Base-by-base conservation (phyloP, 164 flowering plant species). In the Nymphaea colorata region DNA sequence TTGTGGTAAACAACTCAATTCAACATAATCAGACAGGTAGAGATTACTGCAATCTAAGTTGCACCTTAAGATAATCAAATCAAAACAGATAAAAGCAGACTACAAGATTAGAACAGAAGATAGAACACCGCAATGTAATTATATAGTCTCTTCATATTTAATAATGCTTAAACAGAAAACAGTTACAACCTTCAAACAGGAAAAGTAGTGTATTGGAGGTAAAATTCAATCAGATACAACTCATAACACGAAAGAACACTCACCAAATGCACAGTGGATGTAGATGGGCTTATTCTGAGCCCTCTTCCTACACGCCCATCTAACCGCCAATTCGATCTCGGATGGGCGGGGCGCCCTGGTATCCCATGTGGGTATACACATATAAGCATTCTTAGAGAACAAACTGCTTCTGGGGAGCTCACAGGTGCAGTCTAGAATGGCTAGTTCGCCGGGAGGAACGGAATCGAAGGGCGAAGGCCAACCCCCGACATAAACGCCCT, bases 201-300 rank as follows among this genome's bases (percentile, higher is more conserved):
- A 0, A 25, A 25, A 25, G 36, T 25, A 25, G 36, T 25, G 36
- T 47, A 12, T 47, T 12, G 7, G 12, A 47, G 55, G 11, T 47
- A 47, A 47, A 47, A 25, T 25, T 47, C 55, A 47, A 47, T 4
- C 55, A 47, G 11, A 47, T 47, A 6, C 11, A 47, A 47, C 12
- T 12, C 7, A 47, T 47, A 3, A 2, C 11, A 4, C 55, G 55
- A 41, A 60, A 67, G 66, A 42, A 53, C n/a, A 3, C 76, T 67
- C 84, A 88, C 96, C 96, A 79, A 82, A 89, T 6, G 98, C 97
- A 71, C 98, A 93, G 66, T 90, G 97, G 73, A 90, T 64, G 69
- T 84, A 87, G 7, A 93, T 74, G 0, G 97, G 92, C 67, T 59
- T 71, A 3, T 77, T 81, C 79, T 74, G 90, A 74, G 84, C 83